A percentile compares a stretch with the other conserved stretches of the same genome.
phyloP scores from a whole-genome alignment of 2,329 filamentous ascomycete species.

The Trichoderma afroharzianum region DNA sequence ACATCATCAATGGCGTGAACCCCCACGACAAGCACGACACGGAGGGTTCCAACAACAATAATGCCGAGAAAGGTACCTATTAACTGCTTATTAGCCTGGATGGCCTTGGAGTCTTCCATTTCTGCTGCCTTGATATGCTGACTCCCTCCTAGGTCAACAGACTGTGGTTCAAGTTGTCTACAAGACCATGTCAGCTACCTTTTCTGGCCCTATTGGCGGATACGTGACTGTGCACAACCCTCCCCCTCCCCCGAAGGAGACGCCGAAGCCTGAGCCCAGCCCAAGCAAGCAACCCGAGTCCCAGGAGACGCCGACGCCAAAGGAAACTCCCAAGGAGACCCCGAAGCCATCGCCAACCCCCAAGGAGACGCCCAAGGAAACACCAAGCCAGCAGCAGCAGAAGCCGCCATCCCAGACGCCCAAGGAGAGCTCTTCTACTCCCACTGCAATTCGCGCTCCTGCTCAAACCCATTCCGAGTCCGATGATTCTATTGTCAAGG shows the following conservation, averaged over 20 bases:
- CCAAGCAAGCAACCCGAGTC: slow-evolving; percentile 14
- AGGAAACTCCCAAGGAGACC: slow-evolving; percentile 19
- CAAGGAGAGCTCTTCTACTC: background rate
- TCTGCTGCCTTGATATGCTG: background rate
- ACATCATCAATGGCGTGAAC: slow-evolving; percentile 23
- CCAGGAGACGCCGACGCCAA: background rate
- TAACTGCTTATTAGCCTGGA: background rate
- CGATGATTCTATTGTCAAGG: slow-evolving; percentile 31
- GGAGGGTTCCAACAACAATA: background rate
- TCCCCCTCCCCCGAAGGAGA: slow-evolving; percentile 15
- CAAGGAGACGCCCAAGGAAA: slow-evolving; percentile 22
- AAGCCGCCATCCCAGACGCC: background rate
- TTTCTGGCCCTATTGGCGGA: slow-evolving; percentile 41
- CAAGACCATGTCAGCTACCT: slow-evolving; percentile 40
- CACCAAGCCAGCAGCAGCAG: slow-evolving; percentile 7
- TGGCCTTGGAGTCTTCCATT: background rate
- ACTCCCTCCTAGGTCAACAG: background rate
- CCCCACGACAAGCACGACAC: background rate
- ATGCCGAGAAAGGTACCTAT: slow-evolving; percentile 1
- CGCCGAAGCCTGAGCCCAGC: background rate
- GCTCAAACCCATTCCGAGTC: slow-evolving; percentile 22
- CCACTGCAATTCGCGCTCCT: slow-evolving; percentile 15
- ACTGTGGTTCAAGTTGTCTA: slow-evolving; percentile 37
- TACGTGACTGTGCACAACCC: slow-evolving; percentile 36
- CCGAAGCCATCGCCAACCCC: background rate